A percentile compares a stretch with the other conserved stretches of the same genome.
Evolutionary conservation across 2,329 filamentous ascomycete species (phyloP).

Genomic region (Verruconis gallopava): DNA sequence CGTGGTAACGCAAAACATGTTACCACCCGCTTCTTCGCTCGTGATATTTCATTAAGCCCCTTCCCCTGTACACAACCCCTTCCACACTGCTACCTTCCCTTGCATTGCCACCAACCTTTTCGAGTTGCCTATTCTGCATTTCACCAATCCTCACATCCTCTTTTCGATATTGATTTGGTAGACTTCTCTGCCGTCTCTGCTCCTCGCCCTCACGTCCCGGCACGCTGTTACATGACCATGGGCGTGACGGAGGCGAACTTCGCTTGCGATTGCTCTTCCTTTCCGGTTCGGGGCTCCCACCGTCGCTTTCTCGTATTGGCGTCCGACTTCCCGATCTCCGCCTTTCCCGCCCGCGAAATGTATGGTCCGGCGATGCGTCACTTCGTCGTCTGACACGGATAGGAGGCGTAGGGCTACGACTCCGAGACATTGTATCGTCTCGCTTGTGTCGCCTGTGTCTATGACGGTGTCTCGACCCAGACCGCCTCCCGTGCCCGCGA

Average conservation of each 20-base stretch:
- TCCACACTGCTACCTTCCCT: neutral
- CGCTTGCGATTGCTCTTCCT: conserved; percentile 18
- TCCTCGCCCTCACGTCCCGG: conserved; percentile 7
- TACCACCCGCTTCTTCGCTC: neutral
- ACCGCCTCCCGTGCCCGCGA: conserved; percentile 17
- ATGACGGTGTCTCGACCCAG: conserved; percentile 14
- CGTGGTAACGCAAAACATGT: no score
- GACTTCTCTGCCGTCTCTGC: conserved; percentile 26
- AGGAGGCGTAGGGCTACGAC: conserved; percentile 15
- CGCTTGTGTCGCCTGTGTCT: conserved; percentile 20
- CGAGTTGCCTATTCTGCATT: neutral
- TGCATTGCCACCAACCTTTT: neutral
- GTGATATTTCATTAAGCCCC: conserved; percentile 9
- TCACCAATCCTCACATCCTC: conserved; percentile 6
- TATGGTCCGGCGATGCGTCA: conserved; percentile 24
- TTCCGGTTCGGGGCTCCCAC: neutral
- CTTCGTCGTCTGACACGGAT: conserved; percentile 19
- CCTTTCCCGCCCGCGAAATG: conserved; percentile 20
- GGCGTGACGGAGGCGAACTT: conserved; percentile 22
- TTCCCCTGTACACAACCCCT: conserved; percentile 8
- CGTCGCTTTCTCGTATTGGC: conserved; percentile 18
- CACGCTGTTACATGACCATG: no score
- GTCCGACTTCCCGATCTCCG: conserved; percentile 16
- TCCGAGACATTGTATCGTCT: conserved; percentile 16
- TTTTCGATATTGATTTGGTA: conserved; percentile 20